These are phyloP conservation scores for Stygiomarasmius scandens DNA, from an alignment of 1,284 basidiomycete species.

Conservation along the genomic window DNA sequence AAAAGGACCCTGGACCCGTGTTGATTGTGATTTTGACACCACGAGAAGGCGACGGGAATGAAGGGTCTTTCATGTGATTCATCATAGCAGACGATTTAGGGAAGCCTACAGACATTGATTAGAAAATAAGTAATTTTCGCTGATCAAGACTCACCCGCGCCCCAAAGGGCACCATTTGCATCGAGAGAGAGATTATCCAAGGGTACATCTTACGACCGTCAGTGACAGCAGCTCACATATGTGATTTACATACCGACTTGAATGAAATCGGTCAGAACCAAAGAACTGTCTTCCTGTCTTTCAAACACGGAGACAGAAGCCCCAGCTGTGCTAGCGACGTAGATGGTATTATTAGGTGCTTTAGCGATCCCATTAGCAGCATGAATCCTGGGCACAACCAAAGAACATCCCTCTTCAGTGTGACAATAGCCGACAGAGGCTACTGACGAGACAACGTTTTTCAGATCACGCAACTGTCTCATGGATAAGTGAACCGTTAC, in stretches of 20 bases:
- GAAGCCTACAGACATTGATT: constrained; percentile 29
- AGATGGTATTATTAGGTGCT: constrained; percentile 57
- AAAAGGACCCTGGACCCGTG: constrained; percentile 51
- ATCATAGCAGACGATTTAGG: constrained; percentile 32
- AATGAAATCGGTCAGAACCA: constrained; percentile 51
- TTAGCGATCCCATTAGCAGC: constrained; percentile 60
- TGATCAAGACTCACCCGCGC: constrained; percentile 43
- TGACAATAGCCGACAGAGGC: constrained; percentile 65
- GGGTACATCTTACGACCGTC: background rate
- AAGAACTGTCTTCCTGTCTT: constrained; percentile 54
- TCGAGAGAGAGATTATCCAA: constrained; percentile 64
- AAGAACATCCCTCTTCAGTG: constrained; percentile 57
- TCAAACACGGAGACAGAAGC: constrained; percentile 56
- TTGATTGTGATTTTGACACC: constrained; percentile 59
- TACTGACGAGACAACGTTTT: constrained; percentile 16
- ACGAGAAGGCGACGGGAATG: constrained; percentile 42
- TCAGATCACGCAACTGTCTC: constrained; percentile 31
- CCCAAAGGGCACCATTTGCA: constrained; percentile 58
- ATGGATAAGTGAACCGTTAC: constrained; percentile 5
- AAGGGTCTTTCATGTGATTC: constrained; percentile 44
- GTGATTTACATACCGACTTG: constrained; percentile 36
- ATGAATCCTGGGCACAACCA: constrained; percentile 46
- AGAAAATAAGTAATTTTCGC: background rate
- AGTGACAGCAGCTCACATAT: constrained; percentile 1
- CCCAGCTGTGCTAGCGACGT: constrained; percentile 46